These are phyloP conservation scores for Suillus americanus DNA, from an alignment of 768 basidiomycete species.

Conservation along the genomic window DNA sequence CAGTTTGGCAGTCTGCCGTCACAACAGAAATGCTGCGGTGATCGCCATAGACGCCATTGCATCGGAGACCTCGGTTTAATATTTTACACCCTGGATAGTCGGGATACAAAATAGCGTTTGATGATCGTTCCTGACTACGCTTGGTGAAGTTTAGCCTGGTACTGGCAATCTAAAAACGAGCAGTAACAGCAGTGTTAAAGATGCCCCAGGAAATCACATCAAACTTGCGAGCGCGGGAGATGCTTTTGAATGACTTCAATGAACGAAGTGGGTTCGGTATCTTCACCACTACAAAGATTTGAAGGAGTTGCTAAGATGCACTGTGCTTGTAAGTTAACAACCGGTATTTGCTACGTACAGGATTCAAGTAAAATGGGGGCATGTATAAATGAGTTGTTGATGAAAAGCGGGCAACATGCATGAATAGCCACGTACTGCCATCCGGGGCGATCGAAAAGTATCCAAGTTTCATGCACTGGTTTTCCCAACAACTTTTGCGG, in stretches of 20 bases:
- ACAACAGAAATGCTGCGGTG: not conserved
- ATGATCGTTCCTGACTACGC: conserved; percentile 1
- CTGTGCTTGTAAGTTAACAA: not conserved
- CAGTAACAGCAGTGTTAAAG: not conserved
- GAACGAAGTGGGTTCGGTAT: too few relatives aligned
- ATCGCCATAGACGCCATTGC: not conserved
- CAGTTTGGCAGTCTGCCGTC: not conserved
- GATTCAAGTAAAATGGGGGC: not conserved
- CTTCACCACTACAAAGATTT: too few relatives aligned
- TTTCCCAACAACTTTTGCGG: not conserved
- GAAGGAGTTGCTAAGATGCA: not conserved
- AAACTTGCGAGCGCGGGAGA: not conserved
- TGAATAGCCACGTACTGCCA: not conserved
- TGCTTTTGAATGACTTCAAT: not conserved
- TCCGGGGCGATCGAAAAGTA: not conserved
- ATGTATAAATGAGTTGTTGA: not conserved
- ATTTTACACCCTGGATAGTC: not conserved
- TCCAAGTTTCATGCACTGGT: not conserved
- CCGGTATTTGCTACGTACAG: not conserved
- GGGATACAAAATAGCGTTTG: not conserved
- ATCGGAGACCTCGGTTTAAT: not conserved
- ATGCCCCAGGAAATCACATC: not conserved
- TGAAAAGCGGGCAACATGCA: not conserved
- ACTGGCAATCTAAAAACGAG: not conserved
- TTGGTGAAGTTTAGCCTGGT: not conserved